Percentiles rank a stretch among this genome's conserved stretches.
phyloP scores from a whole-genome alignment of 2,329 filamentous ascomycete genomes.

The Emericellopsis cladophorae region DNA sequence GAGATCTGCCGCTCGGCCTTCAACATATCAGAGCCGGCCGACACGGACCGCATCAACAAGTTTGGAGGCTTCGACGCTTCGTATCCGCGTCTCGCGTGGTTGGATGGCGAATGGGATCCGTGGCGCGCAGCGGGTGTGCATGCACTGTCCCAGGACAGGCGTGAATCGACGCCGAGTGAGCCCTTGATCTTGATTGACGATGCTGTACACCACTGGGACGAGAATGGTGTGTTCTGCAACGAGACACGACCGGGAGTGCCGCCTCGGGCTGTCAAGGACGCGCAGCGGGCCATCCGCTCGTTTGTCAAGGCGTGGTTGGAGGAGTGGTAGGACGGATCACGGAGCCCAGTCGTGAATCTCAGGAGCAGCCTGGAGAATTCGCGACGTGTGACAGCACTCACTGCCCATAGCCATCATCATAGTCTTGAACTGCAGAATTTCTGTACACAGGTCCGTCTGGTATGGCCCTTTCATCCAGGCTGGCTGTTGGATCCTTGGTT shows the following conservation, averaged over 20 bases:
- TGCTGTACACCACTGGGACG: constrained; percentile 6
- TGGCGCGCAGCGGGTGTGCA: constrained; percentile 68
- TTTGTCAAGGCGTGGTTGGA: constrained; percentile 5
- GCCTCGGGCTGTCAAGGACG: constrained; percentile 1
- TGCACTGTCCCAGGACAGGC: constrained; percentile 28
- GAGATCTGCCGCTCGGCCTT: constrained; percentile 55
- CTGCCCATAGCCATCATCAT: no score
- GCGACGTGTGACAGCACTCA: no score
- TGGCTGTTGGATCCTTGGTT: no score
- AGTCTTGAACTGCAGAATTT: no score
- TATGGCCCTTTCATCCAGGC: no score
- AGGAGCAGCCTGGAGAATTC: no score
- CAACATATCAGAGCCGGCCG: constrained; percentile 51
- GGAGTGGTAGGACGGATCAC: background rate
- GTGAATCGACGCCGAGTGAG: constrained; percentile 3
- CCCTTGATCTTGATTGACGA: constrained; percentile 5
- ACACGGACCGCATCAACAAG: constrained; percentile 59
- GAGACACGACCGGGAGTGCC: constrained; percentile 1
- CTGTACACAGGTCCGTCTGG: no score
- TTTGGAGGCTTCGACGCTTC: constrained; percentile 62
- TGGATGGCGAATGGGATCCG: constrained; percentile 69
- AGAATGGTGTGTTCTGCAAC: constrained; percentile 3
- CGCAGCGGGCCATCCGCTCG: constrained; percentile 1
- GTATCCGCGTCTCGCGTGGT: constrained; percentile 60
- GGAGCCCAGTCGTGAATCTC: no score